Conservation (phyloP, 441 rosid genomes). For the Biscutella laevigata region DNA sequence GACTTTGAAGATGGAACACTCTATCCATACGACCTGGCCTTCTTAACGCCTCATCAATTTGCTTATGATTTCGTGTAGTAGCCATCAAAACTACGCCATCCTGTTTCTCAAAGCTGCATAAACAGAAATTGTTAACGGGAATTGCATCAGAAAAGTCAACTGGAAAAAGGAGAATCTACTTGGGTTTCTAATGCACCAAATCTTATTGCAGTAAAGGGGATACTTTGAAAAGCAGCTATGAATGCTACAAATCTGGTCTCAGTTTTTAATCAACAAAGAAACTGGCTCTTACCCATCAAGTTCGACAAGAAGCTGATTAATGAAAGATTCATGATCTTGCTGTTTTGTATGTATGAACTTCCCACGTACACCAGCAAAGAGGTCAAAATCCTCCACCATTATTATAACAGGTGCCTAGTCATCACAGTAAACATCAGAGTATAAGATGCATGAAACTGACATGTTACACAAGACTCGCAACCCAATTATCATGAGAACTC, state of each 20-base stretch:
- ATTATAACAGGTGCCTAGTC: slow-evolving; percentile 91
- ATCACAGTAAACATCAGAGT: slow-evolving; percentile 22
- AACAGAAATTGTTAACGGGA: neutral
- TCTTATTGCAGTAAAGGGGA: neutral
- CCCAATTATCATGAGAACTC: slow-evolving; percentile 2
- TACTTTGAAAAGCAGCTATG: neutral
- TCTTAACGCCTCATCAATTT: slow-evolving; percentile 87
- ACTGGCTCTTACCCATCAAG: slow-evolving; percentile 75
- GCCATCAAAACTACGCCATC: slow-evolving; percentile 99
- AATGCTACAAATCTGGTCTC: neutral
- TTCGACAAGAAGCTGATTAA: slow-evolving; percentile 96
- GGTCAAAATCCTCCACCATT: slow-evolving; percentile 97
- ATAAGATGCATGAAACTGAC: slow-evolving; percentile 10
- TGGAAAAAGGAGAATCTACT: slow-evolving; percentile 9
- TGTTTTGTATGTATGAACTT: slow-evolving; percentile 78
- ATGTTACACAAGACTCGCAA: slow-evolving; percentile 2
- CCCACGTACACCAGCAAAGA: slow-evolving; percentile 98
- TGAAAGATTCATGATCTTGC: slow-evolving; percentile 97
- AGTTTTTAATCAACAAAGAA: slow-evolving; percentile 11
- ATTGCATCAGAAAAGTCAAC: slow-evolving; percentile 1
- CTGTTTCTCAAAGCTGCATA: slow-evolving; percentile 83
- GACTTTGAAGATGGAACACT: slow-evolving; percentile 82
- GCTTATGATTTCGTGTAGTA: slow-evolving; percentile 79
- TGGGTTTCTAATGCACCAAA: neutral
- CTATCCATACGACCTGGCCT: slow-evolving; percentile 99